Evolutionary conservation across 2,329 filamentous ascomycete species (phyloP).

Genomic region (Trichoderma koningii): DNA sequence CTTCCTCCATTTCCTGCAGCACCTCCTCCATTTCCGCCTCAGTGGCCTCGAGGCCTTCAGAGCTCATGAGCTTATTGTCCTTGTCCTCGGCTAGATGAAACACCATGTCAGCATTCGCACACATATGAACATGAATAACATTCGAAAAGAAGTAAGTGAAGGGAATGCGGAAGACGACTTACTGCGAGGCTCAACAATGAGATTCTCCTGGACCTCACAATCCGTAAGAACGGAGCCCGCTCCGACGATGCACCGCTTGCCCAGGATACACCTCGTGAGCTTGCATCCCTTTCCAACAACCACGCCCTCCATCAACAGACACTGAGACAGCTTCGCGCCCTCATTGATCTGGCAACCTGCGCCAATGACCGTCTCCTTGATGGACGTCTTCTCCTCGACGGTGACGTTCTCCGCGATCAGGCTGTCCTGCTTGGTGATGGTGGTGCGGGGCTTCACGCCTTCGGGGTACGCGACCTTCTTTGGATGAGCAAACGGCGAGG

Average conservation of each 20-base stretch:
- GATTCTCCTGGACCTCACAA: slow-evolving; percentile 89
- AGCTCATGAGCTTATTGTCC: slow-evolving; percentile 68
- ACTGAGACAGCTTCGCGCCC: slow-evolving; percentile 84
- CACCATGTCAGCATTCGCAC: not conserved
- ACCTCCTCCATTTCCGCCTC: slow-evolving; percentile 62
- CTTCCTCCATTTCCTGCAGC: slow-evolving; percentile 48
- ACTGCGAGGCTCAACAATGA: slow-evolving; percentile 79
- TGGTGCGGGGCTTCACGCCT: slow-evolving; percentile 76
- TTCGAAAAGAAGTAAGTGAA: not conserved
- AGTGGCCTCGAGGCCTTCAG: slow-evolving; percentile 64
- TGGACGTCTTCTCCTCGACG: slow-evolving; percentile 83
- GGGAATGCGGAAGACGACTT: slow-evolving; percentile 40
- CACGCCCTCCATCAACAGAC: slow-evolving; percentile 89
- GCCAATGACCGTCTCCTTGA: slow-evolving; percentile 90
- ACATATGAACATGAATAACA: no score
- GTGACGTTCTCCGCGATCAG: slow-evolving; percentile 87
- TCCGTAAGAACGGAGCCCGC: slow-evolving; percentile 78
- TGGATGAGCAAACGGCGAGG: slow-evolving; percentile 75
- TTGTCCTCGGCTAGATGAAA: slow-evolving; percentile 61
- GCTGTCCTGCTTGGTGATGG: slow-evolving; percentile 78
- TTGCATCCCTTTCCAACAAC: slow-evolving; percentile 82
- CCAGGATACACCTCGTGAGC: slow-evolving; percentile 84
- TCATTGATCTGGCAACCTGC: slow-evolving; percentile 82
- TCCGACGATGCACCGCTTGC: slow-evolving; percentile 79
- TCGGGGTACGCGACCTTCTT: slow-evolving; percentile 82